Evolutionary conservation across 1,139 yeast species (phyloP), one percentile per base, ranked within the genome.

Genomic region (Wickerhamomyces sp.): DNA sequence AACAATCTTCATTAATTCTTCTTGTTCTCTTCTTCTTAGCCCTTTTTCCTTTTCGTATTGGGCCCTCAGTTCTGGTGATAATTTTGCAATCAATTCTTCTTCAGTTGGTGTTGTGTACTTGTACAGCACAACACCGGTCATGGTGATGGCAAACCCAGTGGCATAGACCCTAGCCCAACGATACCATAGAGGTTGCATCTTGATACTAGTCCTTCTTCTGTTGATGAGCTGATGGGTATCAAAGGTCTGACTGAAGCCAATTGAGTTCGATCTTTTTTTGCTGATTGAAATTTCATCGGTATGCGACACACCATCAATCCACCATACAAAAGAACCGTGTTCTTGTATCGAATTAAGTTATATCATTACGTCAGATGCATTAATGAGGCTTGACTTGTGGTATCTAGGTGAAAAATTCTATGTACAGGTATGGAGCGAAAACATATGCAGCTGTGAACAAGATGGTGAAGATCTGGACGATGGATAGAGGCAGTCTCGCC

Each of bases 61-160:
- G 13, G 81, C 82, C 52, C 90, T 72, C 42, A 89, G 69, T 60
- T 90, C 96, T 0, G 97, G 97, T 5, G 96, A 86, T 55, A 90
- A 75, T 43, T 75, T 66, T 18, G 81, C 78, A 39, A 90, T 75
- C 45, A 90, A 66, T 60, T 90, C 77, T 56, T 89, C 96, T 56
- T 88, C 95, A 0, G 93, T 76, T 2, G 96, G 96, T 0, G 89
- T 83, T 4, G 91, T 79, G 61, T 78, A 85, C 51, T 79, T 82
- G 66, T 67, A 84, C 27, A 84, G 68, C 6, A 85, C 52, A 2
- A 81, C 78, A 8, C 96, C 96, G 0, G 79, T 59, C 3, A 83
- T 86, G 11, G 86, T 69, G 27, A 89, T 81, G 10, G 76, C 71
- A 32, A 78, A 78, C 13, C 85, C 84, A 9, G 77, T 79, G 14